Base-by-base conservation (phyloP, 1,284 basidiomycete species). In the Puccinia coronata region DNA sequence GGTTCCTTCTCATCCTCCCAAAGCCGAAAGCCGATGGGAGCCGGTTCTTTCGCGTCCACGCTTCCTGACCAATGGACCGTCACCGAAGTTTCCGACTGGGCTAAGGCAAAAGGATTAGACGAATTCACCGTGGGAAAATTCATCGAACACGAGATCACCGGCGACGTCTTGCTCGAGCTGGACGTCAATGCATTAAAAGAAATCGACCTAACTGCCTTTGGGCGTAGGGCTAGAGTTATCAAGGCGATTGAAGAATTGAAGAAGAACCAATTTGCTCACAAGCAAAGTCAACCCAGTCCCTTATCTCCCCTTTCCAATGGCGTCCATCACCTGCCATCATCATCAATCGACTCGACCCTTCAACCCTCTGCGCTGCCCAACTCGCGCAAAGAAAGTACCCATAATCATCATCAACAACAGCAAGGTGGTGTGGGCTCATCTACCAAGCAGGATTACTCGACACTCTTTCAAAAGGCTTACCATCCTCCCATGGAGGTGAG, bases 141-240 rank as follows among this genome's bases (percentile, higher is more conserved):
- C 84, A 90, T 85, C 93, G 95, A 97, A 87, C 96, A 99, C 90
- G 96, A 99, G 87, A 99, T 99, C 82, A 93, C 95, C 0, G 96
- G 97, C 20, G 97, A 99, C 84, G 93, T 98, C 31, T 90, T 99
- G 5, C 90, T 99, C 80, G 96, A 98, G 84, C 92, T 99, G 83
- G 95, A 98, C 84, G 91, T 92, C 72, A 92, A 92, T 84, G 89
- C 97, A 25, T 91, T 99, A 84, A 98, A 98, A 88, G 97, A 99
- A 87, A 93, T 99, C 82, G 97, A 96, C 69, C 94, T 99, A 83
- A 88, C 90, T 82, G 94, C 95, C 1, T 98, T 97, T 84, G 97
- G 96, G 31, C 96, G 97, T 86, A 93, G 96, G 23, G 90, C 94
- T 86, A 91, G 95, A 75, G 95, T 99, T 79, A 92, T 93, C 47